A percentile compares a stretch with the other conserved stretches of the same genome.
These are phyloP conservation scores for Phytophthora fragariae DNA, from an alignment of 352 stramenopile genomes.

Conservation along the genomic window DNA sequence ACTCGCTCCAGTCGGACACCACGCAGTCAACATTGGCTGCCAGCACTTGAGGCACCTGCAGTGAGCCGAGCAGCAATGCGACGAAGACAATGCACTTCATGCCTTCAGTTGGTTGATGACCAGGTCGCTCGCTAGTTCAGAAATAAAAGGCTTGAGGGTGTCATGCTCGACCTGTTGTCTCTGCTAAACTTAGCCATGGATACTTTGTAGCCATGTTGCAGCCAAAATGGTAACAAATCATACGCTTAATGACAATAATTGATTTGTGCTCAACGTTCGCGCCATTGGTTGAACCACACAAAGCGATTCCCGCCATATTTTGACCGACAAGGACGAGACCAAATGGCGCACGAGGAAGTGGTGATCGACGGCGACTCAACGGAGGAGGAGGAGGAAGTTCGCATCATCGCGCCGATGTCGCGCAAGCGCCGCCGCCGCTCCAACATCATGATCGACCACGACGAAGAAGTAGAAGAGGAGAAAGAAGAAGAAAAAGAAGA, in stretches of 20 bases:
- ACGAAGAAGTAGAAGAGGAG: conserved; percentile 51
- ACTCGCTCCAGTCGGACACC: conserved; percentile 36
- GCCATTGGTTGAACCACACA: conserved; percentile 10
- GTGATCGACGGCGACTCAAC: conserved; percentile 79
- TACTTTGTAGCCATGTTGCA: neutral
- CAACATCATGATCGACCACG: conserved; percentile 61
- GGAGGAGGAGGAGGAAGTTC: conserved; percentile 62
- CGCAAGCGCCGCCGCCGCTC: conserved; percentile 71
- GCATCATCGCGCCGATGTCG: conserved; percentile 63
- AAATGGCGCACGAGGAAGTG: conserved; percentile 60
- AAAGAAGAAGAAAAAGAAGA: conserved; percentile 38
- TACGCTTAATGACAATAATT: neutral
- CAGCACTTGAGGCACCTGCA: neutral
- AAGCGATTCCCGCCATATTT: conserved; percentile 20
- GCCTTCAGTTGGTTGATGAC: neutral
- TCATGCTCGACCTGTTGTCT: neutral
- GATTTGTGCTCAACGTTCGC: neutral
- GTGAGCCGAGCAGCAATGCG: neutral
- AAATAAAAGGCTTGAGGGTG: neutral
- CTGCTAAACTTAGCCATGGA: conserved; percentile 19
- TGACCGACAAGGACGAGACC: neutral
- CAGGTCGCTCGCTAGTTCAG: neutral
- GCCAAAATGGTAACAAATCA: neutral
- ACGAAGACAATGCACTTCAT: conserved; percentile 15
- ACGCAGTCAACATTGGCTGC: conserved; percentile 31